Conservation (phyloP, 441 rosid species). For the Corymbia citriodora region DNA sequence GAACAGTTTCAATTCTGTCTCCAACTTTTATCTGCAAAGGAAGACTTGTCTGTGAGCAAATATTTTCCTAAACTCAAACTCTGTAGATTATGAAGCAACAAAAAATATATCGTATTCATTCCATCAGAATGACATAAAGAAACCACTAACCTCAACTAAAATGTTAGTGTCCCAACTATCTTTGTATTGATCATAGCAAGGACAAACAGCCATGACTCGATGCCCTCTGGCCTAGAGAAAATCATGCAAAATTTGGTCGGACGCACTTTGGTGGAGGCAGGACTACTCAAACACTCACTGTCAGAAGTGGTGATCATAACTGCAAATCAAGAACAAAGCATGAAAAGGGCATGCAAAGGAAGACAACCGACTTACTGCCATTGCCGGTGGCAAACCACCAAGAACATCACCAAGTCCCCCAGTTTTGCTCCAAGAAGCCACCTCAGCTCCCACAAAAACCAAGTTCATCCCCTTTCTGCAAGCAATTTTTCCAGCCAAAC, state of each 20-base stretch:
- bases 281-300: not conserved
- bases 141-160: conserved; percentile 31
- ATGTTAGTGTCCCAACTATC: conserved; percentile 90
- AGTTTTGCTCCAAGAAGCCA: conserved; percentile 89
- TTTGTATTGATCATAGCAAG: conserved; percentile 89
- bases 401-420: conserved; percentile 96
- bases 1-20: conserved; percentile 47
- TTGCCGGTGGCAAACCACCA: conserved; percentile 83
- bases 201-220: conserved; percentile 80
- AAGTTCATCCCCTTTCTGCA: conserved; percentile 51
- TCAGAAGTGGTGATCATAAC: not conserved
- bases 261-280: not conserved
- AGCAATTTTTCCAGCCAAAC: conserved; percentile 21
- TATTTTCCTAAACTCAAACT: not conserved
- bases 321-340: not conserved
- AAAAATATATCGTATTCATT: not conserved
- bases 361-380: conserved; percentile 47
- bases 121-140: not conserved
- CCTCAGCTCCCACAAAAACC: conserved; percentile 63
- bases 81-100: not conserved
- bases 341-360: not conserved
- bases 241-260: not conserved
- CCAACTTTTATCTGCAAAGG: conserved; percentile 54
- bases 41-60: not conserved
- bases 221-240: conserved; percentile 72